Evolutionary conservation across 306 rosid species (phyloP).

Genomic region (Prunus armeniaca): DNA sequence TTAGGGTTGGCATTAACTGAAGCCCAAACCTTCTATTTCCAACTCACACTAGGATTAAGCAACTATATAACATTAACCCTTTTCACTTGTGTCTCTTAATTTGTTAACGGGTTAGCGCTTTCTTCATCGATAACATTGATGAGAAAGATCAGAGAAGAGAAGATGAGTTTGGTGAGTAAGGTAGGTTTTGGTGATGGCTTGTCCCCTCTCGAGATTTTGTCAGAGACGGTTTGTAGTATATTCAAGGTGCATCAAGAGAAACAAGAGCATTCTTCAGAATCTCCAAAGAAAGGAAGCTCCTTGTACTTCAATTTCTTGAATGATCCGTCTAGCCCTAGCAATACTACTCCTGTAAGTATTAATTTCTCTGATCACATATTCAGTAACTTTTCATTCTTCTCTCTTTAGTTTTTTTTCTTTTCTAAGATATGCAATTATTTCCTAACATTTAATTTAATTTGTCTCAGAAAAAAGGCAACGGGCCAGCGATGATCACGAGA

Average conservation of each 20-base stretch:
- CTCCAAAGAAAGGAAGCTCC: background rate
- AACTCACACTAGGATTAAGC: background rate
- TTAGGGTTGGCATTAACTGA: background rate
- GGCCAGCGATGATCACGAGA: background rate
- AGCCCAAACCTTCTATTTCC: background rate
- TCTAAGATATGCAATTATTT: background rate
- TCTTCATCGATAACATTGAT: no score
- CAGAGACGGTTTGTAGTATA: no score
- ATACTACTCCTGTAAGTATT: background rate
- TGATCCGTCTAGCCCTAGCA: background rate
- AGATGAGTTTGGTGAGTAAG: no score
- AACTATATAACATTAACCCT: background rate
- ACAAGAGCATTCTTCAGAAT: no score
- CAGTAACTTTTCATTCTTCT: background rate
- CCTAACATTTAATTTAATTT: background rate
- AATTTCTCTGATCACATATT: background rate
- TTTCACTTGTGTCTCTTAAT: background rate
- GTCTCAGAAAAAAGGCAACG: background rate
- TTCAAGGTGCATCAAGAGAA: no score
- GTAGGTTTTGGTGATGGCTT: no score
- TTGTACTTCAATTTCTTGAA: background rate
- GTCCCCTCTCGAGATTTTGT: background rate
- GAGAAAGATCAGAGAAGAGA: no score
- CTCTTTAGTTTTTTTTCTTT: background rate
- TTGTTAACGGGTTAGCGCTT: no score